Base-by-base conservation (phyloP, 2,329 filamentous ascomycete species). In the Fusarium luffae region DNA sequence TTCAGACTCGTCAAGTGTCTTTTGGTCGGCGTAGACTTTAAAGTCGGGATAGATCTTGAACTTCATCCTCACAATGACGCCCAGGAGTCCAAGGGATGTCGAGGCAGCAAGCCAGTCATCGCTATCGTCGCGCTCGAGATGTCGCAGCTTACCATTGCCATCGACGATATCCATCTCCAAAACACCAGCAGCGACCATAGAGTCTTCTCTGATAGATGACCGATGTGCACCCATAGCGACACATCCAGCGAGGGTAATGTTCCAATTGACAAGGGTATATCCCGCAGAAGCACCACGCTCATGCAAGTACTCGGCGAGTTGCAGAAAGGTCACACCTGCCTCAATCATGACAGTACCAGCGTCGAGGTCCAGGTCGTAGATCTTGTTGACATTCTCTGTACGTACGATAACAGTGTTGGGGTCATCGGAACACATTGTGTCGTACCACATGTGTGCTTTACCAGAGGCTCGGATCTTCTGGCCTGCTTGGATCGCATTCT, bases 21-120 rank as follows among this genome's bases (percentile, higher is more conserved):
- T 59, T 8, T 61, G 54, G 3, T 61, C 58, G 2, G 54, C 54
- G 4, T 61, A 61, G 7, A 61, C 58, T 28, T 61, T 61, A 0
- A 61, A 61, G n/a, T 61, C 54, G 1, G 54, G 54, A 30, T 61
- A 61, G n/a, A 61, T 28, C 23, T 61, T 61, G 10, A 61, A 61
- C 3, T 61, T 59, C 28, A 61, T 61, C 4, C 54, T 59, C 1
- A 59, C 54, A 4, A 61, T 61, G 3, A 61, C 34, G 19, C 58
- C 58, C 0, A 61, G 1, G 0, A 61, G 43, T 0, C 58, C 58
- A 7, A 61, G 10, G 1, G 58, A 61, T 0, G 54, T 61, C 2
- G 54, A 61, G 1, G 58, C 43, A 11, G 58, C 54, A 2, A 61
- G 5, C 58, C 54, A 61, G 5, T 59, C 54, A 7, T 61, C 54